These are phyloP conservation scores for Penicillium steckii DNA, from an alignment of 495 filamentous ascomycete species.

Conservation along the genomic window DNA sequence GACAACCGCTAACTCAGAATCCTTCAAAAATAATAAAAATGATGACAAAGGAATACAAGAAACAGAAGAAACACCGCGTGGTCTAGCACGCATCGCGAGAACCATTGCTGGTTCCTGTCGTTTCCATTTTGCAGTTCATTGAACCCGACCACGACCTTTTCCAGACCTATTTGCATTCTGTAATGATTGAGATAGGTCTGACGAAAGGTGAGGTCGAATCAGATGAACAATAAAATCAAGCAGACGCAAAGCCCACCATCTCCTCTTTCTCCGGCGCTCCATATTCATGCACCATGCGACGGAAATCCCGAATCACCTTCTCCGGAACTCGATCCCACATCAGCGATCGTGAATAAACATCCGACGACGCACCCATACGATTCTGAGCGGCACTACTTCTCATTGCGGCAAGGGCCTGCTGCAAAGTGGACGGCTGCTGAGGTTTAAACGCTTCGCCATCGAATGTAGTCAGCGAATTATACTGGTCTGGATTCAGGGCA, in stretches of 20 bases:
- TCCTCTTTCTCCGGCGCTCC: conserved; percentile 40
- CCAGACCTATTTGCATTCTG: not conserved
- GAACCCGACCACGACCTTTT: not conserved
- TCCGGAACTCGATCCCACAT: conserved; percentile 92
- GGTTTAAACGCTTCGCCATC: conserved; percentile 46
- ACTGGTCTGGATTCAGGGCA: conserved; percentile 80
- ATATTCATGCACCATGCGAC: conserved; percentile 73
- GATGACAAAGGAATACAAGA: not conserved
- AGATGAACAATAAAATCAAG: not conserved
- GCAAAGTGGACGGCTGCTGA: conserved; percentile 61
- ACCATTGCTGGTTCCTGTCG: conserved; percentile 8
- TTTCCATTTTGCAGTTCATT: not conserved
- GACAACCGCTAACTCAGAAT: conserved; percentile 15
- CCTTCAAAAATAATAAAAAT: not conserved
- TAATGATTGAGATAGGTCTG: no score
- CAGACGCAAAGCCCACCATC: conserved; percentile 7
- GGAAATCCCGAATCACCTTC: conserved; percentile 91
- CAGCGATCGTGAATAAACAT: conserved; percentile 89
- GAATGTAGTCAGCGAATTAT: conserved; percentile 75
- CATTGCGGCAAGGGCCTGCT: conserved; percentile 80
- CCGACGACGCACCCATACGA: conserved; percentile 39
- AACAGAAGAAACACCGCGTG: not conserved
- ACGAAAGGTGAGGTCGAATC: no score
- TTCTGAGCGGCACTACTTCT: conserved; percentile 59
- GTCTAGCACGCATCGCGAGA: not conserved